Conservation (phyloP, 176 grass and related monocot species). For the Eleusine coracana region DNA sequence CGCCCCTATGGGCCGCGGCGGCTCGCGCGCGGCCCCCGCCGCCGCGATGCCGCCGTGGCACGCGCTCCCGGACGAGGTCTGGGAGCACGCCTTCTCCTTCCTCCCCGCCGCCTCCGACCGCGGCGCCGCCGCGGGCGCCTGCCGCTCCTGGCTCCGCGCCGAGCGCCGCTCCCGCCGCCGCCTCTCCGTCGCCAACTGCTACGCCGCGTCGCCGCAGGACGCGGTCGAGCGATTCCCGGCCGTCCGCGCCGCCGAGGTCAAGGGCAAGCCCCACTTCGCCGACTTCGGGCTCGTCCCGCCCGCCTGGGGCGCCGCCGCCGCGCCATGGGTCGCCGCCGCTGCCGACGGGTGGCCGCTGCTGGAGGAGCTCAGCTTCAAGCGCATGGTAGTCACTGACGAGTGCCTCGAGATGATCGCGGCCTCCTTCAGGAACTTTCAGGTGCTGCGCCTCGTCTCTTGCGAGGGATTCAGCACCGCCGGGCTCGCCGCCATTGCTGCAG, state of each 20-base stretch:
- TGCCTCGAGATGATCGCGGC: constrained; percentile 74
- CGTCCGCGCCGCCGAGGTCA: constrained; percentile 54
- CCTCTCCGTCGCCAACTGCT: constrained; percentile 72
- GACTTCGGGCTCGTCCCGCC: constrained; percentile 62
- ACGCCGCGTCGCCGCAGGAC: constrained; percentile 51
- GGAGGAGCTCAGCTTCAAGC: constrained; percentile 78
- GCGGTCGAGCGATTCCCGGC: constrained; percentile 59
- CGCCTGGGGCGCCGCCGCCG: constrained; percentile 61
- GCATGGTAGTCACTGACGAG: constrained; percentile 81
- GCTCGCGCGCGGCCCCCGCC: constrained; percentile 33
- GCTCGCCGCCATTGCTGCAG: constrained; percentile 64
- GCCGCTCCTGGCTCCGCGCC: constrained; percentile 48
- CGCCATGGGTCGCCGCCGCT: constrained; percentile 60
- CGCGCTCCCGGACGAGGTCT: constrained; percentile 67
- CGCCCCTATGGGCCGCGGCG: constrained; percentile 51
- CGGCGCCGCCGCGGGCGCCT: constrained; percentile 46
- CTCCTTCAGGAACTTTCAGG: constrained; percentile 71
- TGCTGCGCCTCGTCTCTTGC: constrained; percentile 66
- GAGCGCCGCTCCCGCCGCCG: constrained; percentile 62
- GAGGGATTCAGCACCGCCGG: constrained; percentile 71
- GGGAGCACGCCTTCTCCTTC: constrained; percentile 77
- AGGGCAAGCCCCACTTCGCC: constrained; percentile 82
- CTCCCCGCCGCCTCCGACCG: constrained; percentile 55
- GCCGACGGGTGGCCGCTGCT: constrained; percentile 69
- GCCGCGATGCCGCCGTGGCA: constrained; percentile 44